Evolutionary conservation across 179 eudicot species (phyloP), one percentile per base, ranked within the genome.

Genomic region (Sideroxylon spinosum): DNA sequence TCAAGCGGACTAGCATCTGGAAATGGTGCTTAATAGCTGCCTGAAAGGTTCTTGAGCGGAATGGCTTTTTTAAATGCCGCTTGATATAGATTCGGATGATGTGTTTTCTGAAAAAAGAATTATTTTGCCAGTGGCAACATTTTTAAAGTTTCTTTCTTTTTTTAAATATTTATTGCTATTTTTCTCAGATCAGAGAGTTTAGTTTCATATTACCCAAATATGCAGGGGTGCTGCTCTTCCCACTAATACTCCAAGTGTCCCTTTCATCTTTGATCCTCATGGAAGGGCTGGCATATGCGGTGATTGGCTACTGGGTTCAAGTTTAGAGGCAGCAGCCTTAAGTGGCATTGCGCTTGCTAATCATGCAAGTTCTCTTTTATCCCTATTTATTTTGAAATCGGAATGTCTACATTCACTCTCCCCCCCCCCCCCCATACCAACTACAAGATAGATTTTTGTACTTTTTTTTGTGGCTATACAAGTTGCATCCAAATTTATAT

Each of bases 171-270:
- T 71, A 14, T 44, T 53, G 20, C 14, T 63, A 25, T 48, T 25
- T 1, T 72, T 48, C 48, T 46, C 14, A 26, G 20, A 26, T 25
- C 52, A 16, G 68, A 26, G n/a, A 23, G 13, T 9, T 25, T 81
- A 77, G 57, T 57, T 53, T 66, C 22, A n/a, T 37, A 55, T 55
- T 81, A 11, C 69, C 48, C 53, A 53, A 12, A 68, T 69, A 62
- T 84, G 71, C 85, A 95, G 98, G 98, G 98, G 98, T 81, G 98
- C 98, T 73, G 98, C 97, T 82, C 98, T 95, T 88, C 98, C 98
- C 66, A 95, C 92, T 29, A 95, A 95, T 86, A 90, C 88, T 52
- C 98, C 97, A 19, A 88, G 88, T 67, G 74, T 90, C 71, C 97
- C 98, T 63, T 93, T 97, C 84, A 93, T 95, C 76, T 95, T 95